Conservation (phyloP, 768 basidiomycete species). For the Trametes cingulata region DNA sequence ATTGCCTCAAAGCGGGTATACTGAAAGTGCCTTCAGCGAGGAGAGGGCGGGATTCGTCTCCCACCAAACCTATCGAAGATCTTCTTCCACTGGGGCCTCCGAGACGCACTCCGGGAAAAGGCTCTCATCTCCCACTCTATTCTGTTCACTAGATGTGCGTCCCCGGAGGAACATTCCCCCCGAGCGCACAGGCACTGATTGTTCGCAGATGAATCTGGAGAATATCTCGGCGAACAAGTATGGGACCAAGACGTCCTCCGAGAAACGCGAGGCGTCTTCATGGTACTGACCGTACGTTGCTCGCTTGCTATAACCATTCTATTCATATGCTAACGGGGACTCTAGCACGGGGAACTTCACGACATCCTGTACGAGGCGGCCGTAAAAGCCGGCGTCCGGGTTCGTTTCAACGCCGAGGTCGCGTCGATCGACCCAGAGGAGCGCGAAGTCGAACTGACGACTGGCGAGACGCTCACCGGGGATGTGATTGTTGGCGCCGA, state of each 20-base stretch:
- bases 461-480: conserved; percentile 33
- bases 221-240: conserved; percentile 31
- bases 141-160: conserved; percentile 30
- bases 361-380: conserved; percentile 35
- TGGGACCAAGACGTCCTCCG: conserved; percentile 34
- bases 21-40: conserved; percentile 7
- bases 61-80: conserved; percentile 41
- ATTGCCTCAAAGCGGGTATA: neutral
- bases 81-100: conserved; percentile 38
- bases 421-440: conserved; percentile 24
- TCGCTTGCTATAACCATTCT: too few relatives aligned
- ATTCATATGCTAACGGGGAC: neutral
- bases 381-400: conserved; percentile 27
- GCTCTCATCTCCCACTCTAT: conserved; percentile 25
- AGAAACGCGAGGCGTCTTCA: conserved; percentile 34
- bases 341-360: conserved; percentile 36
- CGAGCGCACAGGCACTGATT: neutral
- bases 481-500: conserved; percentile 42
- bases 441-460: conserved; percentile 29
- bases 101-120: conserved; percentile 26
- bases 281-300: conserved; percentile 31
- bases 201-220: conserved; percentile 29
- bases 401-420: conserved; percentile 33
- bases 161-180: too few relatives aligned
- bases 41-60: conserved; percentile 31